Base-by-base conservation (phyloP, 2,329 filamentous ascomycete species). In the Pseudogymnoascus sp. region DNA sequence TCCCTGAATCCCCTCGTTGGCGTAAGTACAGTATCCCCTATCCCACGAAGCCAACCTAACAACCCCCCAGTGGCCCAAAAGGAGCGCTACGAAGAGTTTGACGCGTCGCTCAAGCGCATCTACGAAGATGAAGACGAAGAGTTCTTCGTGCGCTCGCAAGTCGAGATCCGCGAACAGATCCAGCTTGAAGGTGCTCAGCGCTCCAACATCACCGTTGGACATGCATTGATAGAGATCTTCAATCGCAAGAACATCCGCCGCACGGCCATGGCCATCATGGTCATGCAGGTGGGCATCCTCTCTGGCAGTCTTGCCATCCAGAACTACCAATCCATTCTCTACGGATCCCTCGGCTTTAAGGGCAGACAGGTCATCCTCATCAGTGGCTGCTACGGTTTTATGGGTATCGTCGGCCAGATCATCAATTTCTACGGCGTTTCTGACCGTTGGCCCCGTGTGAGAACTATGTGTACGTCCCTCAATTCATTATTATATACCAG, bases 281-380 rank as follows among this genome's bases (percentile, higher is more conserved):
- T 73, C 8, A 69, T 74, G 61, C 70, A 71, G 23, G 72, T 75
- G 67, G 71, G 68, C 37, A 72, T 74, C 63, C 69, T 76, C 10
- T 71, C 69, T 6, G 73, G 72, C 11, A 70, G 70, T 13, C 65
- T 67, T 16, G 67, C 73, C 16, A 73, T 75, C 21, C 73, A 75
- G 61, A 75, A 74, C 65, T 76, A 71, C 64, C 73, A 76, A 51
- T 69, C 65, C 2, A 65, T 75, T n/a, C 67, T 75, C 37, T 75
- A 77, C 57, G 75, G 77, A 65, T 75, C 78, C 21, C 75, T 82
- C 62, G 79, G 78, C 67, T 79, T 81, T 21, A 78, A 79, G 63
- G 79, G 79, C 69, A 77, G 77, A 65, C 76, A 77, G 5, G 76
- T 79, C 23, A 73, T 82, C 3, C 73, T 83, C 14, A 81, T 80